Base-by-base conservation (phyloP, 1,139 yeast species). In the Geotrichum klebahnii region DNA sequence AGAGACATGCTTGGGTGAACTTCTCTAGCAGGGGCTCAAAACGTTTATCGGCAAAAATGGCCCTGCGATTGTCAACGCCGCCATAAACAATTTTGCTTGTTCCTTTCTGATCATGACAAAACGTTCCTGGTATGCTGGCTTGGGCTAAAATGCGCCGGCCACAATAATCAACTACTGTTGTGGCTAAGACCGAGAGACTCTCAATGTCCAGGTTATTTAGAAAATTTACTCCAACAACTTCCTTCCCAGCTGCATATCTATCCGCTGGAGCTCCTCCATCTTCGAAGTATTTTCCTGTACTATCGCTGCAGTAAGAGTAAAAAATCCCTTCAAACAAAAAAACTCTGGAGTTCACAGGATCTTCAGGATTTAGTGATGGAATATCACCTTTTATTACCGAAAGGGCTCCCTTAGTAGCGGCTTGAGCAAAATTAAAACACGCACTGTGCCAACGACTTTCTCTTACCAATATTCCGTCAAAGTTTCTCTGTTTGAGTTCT, bases 101-200 rank as follows among this genome's bases (percentile, higher is more conserved):
- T 47, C 58, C 67, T 39, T 67, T 67, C 50, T 70, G 67, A 45
- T 50, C 57, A 50, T 77, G 77, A 51, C 78, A 75, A 69, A 90
- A 84, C 55, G 90, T 80, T 55, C 98, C 98, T n/a, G 98, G 98
- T 45, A 92, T 95, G 22, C 97, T 96, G 14, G 96, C 87, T 72
- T 92, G 98, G 65, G 95, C 89, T 39, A 90, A 77, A 38, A 90
- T 74, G 67, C 97, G 79, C 61, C 80, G 83, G 55, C 98, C 98
- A 67, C 85, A 80, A 69, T 79, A 90, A 67, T 92, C 97, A 51
- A 92, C 88, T 54, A 90, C 77, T 42, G 90, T 77, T 5, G 97
- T 86, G 58, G 87, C 80, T 55, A 90, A 73, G 50, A 84, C 82
- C 61, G 80, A 79, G 46, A 89, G 72, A 39, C 84, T 88, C 16